Evolutionary conservation across 495 filamentous ascomycete species (phyloP).

Genomic region (Pseudomonodictys pantanalensis): DNA sequence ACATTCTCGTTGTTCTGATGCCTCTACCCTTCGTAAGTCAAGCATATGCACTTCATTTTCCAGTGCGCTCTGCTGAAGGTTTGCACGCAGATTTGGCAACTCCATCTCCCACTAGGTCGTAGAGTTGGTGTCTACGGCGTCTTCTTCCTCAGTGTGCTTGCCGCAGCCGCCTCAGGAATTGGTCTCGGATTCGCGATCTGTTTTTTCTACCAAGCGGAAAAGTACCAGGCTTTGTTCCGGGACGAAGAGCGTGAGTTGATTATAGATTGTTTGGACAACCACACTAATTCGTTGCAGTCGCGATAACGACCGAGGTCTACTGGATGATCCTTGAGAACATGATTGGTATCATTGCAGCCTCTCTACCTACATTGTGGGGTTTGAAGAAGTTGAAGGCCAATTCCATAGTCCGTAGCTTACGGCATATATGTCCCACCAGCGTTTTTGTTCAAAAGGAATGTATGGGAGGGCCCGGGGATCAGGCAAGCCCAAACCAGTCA

Average conservation of each 20-base stretch:
- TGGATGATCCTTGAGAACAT: constrained; percentile 2
- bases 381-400: too few species aligned
- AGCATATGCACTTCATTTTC: not conserved
- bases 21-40: constrained; percentile 6
- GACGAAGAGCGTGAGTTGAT: constrained; percentile 6
- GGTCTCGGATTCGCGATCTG: constrained; percentile 1
- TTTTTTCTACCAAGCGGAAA: not conserved
- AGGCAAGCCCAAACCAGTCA: too few species aligned
- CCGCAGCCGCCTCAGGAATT: constrained; percentile 2
- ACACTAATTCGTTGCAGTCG: not conserved
- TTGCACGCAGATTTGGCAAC: constrained; percentile 1
- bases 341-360: constrained; percentile 3
- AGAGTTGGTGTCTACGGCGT: constrained; percentile 1
- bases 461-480: too few species aligned
- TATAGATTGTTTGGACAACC: too few species aligned
- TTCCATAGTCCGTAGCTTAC: too few species aligned
- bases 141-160: constrained; percentile 1
- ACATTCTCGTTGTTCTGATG: constrained; percentile 5
- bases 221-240: not conserved
- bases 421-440: too few species aligned
- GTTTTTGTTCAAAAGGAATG: too few species aligned
- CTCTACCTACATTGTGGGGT: constrained; percentile 3
- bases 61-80: not conserved
- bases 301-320: constrained; percentile 5
- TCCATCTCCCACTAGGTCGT: not conserved